A percentile compares a stretch with the other conserved stretches of the same genome.
phyloP scores from a whole-genome alignment of 2,329 filamentous ascomycete genomes.

The Sphaerulina vaccinii region DNA sequence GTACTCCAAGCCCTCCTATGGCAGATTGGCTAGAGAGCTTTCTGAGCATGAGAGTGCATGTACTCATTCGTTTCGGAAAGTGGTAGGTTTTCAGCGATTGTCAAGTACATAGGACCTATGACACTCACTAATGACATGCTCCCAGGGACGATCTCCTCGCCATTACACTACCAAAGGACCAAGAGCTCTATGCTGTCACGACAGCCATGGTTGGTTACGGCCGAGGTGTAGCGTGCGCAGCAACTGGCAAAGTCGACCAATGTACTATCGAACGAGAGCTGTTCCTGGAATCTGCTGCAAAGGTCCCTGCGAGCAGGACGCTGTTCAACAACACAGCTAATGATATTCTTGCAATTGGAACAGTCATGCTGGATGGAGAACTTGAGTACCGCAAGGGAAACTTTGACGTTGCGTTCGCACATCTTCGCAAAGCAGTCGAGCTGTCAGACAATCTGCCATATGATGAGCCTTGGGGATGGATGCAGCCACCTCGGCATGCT shows the following conservation, averaged over 20 bases:
- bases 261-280: constrained; percentile 53
- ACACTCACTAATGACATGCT: background rate
- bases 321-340: constrained; percentile 67
- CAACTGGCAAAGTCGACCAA: constrained; percentile 54
- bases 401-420: constrained; percentile 51
- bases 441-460: constrained; percentile 64
- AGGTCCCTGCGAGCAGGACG: constrained; percentile 60
- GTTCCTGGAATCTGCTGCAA: constrained; percentile 53
- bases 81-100: constrained; percentile 56
- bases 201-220: constrained; percentile 69
- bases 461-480: constrained; percentile 75
- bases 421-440: constrained; percentile 56
- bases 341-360: constrained; percentile 61
- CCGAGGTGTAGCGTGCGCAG: constrained; percentile 65
- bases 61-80: constrained; percentile 68
- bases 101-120: no score
- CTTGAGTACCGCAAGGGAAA: constrained; percentile 66
- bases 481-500: constrained; percentile 70
- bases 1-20: constrained; percentile 68
- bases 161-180: constrained; percentile 58
- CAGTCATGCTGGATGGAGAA: constrained; percentile 70
- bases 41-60: constrained; percentile 65
- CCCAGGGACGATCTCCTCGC: constrained; percentile 56
- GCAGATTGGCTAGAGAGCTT: constrained; percentile 77
- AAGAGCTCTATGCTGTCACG: constrained; percentile 64